Conservation (phyloP, 192 early-diverging fungal species). For the Coemansia sp. region DNA sequence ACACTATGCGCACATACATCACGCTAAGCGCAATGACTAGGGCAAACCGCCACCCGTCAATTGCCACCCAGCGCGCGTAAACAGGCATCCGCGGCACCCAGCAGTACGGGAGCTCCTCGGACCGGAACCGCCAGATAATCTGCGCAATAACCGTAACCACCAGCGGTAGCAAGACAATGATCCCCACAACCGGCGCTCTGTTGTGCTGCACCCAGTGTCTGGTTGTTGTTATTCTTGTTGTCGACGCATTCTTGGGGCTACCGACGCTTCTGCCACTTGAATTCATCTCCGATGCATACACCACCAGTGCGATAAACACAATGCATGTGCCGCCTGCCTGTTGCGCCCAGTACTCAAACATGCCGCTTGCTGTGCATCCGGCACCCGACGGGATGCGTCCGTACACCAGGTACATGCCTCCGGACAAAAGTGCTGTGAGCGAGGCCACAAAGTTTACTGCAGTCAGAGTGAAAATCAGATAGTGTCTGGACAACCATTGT, state of each 20-base stretch:
- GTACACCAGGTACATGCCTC: slow-evolving; percentile 30
- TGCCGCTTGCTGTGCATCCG: slow-evolving; percentile 43
- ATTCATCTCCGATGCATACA: slow-evolving; percentile 18
- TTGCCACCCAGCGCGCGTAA: slow-evolving; percentile 49
- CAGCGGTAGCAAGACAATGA: slow-evolving; percentile 35
- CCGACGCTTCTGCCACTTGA: too few species aligned
- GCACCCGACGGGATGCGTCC: slow-evolving; percentile 28
- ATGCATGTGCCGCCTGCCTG: slow-evolving; percentile 35
- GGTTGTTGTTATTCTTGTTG: background rate
- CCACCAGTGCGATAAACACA: slow-evolving; percentile 24
- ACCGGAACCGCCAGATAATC: slow-evolving; percentile 50
- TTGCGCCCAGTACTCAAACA: slow-evolving; percentile 45
- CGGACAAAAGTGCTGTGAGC: slow-evolving; percentile 22
- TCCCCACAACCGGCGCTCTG: slow-evolving; percentile 36
- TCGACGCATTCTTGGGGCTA: too few species aligned
- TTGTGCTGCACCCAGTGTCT: slow-evolving; percentile 47
- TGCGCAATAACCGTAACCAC: slow-evolving; percentile 25
- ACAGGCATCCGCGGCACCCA: slow-evolving; percentile 50
- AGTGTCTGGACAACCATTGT: slow-evolving; percentile 34
- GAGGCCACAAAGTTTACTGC: slow-evolving; percentile 22
- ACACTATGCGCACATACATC: slow-evolving; percentile 15
- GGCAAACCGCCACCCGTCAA: slow-evolving; percentile 40
- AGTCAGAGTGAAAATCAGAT: slow-evolving; percentile 18
- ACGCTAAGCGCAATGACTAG: slow-evolving; percentile 14
- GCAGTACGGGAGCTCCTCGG: slow-evolving; percentile 46